Base-by-base conservation (phyloP, 805 yeast species). In the Ascoidea tarda region DNA sequence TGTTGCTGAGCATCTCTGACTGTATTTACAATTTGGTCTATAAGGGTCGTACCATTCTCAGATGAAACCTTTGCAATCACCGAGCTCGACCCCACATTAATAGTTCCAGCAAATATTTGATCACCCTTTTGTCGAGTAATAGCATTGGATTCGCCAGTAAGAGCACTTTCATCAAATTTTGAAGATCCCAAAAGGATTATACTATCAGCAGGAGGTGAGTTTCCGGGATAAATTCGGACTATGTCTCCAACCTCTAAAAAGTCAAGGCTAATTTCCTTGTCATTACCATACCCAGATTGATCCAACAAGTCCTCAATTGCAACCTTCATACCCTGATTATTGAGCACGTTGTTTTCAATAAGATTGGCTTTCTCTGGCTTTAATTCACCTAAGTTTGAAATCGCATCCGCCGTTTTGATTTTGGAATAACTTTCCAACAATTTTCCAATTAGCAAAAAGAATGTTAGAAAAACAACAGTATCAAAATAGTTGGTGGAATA, bases 1-100 rank as follows among this genome's bases (percentile, higher is more conserved):
- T 78, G 73, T 65, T 82, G 63, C 60, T 84, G 90, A 1, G 91
- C 90, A 55, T 80, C 82, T 51, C 90, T 71, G 0, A 84, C 91
- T 0, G 84, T 77, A 32, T 72, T 71, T 14, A 84, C 81, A 52
- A 84, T 85, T 55, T 80, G 85, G 58, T 84, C 87, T 46, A 84
- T 71, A 50, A 85, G 66, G 0, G 90, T 82, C 16, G 76, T 78
- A 5, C 84, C 84, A 49, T 80, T 81, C 28, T 77, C 65, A 12
- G 85, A 76, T 4, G 76, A 69, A 31, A 83, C 72, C 56, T 72
- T 76, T 8, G 82, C 84, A 38, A 75, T 61, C 5, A 83, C 68
- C 0, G 84, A 65, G 5, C 66, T 69, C 16, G 74, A 70, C 1
- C 91, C 88, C 14, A 69, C 67, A 60, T 84, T 85, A 5, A 82